Conservation (phyloP, 331 rosid genomes). For the Malus hybrid region DNA sequence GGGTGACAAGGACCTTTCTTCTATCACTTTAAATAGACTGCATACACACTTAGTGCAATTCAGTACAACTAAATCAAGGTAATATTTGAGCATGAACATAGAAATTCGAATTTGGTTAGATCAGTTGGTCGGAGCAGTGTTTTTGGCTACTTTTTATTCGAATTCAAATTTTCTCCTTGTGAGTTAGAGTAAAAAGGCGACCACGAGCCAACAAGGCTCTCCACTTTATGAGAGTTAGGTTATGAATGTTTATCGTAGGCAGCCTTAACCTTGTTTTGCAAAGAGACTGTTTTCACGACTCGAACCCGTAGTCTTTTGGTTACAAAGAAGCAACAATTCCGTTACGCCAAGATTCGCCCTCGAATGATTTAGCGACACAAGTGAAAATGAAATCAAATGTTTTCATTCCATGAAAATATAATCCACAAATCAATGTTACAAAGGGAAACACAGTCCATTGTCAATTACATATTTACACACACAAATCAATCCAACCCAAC, state of each 20-base stretch:
- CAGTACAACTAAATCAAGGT: neutral
- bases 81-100: neutral
- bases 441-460: neutral
- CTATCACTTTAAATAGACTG: neutral
- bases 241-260: no score
- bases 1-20: neutral
- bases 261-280: accelerated
- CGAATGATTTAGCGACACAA: neutral
- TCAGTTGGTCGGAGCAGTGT: accelerated
- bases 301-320: accelerated
- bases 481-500: no score
- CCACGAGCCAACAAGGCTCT: no score
- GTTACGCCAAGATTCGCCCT: no score
- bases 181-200: neutral
- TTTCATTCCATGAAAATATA: neutral
- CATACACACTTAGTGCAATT: neutral
- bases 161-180: neutral
- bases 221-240: no score
- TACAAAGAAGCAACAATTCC: no score
- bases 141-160: accelerated
- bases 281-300: no score
- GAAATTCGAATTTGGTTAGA: accelerated
- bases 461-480: neutral
- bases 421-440: neutral
- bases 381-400: neutral